Base-by-base conservation (phyloP, 2,329 filamentous ascomycete species). In the Alternaria longipes region DNA sequence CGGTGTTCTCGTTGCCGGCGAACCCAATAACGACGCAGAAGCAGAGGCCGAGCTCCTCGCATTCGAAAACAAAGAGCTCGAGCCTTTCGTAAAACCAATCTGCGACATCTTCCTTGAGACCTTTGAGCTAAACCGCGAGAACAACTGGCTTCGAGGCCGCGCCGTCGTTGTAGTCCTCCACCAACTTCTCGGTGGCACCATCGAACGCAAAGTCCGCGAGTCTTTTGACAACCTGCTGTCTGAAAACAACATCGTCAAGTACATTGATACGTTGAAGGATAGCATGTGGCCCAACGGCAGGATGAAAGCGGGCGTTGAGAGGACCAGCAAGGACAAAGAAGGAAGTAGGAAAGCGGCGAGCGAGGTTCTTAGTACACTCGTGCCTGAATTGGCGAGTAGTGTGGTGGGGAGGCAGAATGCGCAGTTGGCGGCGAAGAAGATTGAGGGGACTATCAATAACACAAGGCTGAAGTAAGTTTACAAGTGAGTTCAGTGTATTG, bases 31-130 rank as follows among this genome's bases (percentile, higher is more conserved):
- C 4, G 82, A 86, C 18, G 86, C 85, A 2, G 95, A 98, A 81
- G 95, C 94, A 0, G 94, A 98, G 79, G 94, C 94, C 0, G 95
- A 98, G 79, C 83, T 99, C 50, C 92, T 94, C 59, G 94, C 94
- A 0, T 98, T 97, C 72, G 94, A 98, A 79, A 90, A 76, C 50
- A 75, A 77, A 64, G 93, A 97, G 70, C 84, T 93, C 2, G 93
- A 97, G 74, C 95, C 95, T 1, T 98, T 99, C 73, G 95, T 99
- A 72, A 99, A 97, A 77, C 96, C 95, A 4, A 97, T 99, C 63
- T 97, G 94, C 79, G 95, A 99, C 78, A 90, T 99, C 62, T 99
- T 99, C 80, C 86, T 99, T 16, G 95, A 99, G 76, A 88, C 93
- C 0, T 99, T 99, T 74, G 94, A 97, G 74, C 86, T 99, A 40